Percentiles rank a stretch among this genome's conserved stretches.
phyloP scores from a whole-genome alignment of 176 grass and related monocot genomes.

The Poa pratensis region DNA sequence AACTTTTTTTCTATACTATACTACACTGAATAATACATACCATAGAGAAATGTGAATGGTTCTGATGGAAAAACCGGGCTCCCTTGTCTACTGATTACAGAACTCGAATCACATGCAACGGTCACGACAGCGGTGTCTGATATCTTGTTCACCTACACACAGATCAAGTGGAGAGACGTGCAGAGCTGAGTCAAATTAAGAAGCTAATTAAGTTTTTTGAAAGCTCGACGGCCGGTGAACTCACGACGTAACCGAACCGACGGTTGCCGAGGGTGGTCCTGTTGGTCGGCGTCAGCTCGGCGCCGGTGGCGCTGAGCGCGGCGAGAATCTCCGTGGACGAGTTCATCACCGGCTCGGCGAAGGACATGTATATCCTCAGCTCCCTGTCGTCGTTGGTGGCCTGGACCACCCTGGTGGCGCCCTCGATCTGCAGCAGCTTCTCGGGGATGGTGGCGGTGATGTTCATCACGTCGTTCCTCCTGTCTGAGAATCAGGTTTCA shows the following conservation, averaged over 20 bases:
- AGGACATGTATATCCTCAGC: conserved; percentile 72
- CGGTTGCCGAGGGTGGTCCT: conserved; percentile 65
- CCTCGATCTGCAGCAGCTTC: conserved; percentile 67
- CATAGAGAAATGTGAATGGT: conserved; percentile 87
- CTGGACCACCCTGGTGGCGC: conserved; percentile 57
- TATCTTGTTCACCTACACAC: conserved; percentile 60
- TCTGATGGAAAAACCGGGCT: conserved; percentile 65
- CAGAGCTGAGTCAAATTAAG: not conserved
- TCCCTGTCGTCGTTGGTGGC: conserved; percentile 64
- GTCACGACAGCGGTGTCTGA: conserved; percentile 63
- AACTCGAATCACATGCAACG: conserved; percentile 55
- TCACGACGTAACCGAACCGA: conserved; percentile 79
- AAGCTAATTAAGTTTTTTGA: too few species aligned
- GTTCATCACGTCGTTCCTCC: conserved; percentile 63
- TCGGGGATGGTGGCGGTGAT: conserved; percentile 57
- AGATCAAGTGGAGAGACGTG: not conserved
- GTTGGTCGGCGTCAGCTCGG: conserved; percentile 65
- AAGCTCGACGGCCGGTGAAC: conserved; percentile 4
- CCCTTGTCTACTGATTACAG: conserved; percentile 89
- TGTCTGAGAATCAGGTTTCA: conserved; percentile 51
- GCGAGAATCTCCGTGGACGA: conserved; percentile 67
- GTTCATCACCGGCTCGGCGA: conserved; percentile 79
- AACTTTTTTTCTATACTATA: not conserved
- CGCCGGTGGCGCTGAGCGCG: conserved; percentile 49
- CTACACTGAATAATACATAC: conserved; percentile 37